Evolutionary conservation across 352 stramenopile species (phyloP).

Genomic region (Phytophthora pisi): DNA sequence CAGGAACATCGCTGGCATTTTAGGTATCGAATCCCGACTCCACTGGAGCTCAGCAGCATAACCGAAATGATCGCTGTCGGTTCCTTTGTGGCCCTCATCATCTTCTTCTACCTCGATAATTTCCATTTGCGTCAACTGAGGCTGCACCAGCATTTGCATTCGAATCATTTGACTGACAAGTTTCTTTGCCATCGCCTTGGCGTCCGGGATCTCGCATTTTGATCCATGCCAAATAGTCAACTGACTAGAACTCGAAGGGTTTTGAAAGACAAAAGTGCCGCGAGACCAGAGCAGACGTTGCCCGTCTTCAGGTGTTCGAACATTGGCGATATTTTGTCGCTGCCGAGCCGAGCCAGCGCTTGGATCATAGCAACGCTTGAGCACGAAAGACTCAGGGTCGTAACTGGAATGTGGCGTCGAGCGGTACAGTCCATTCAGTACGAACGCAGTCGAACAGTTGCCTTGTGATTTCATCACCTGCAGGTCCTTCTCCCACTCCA

Average conservation of each 20-base stretch:
- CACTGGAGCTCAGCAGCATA: slow-evolving; percentile 50
- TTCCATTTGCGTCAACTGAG: slow-evolving; percentile 1
- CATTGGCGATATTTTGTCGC: slow-evolving; percentile 12
- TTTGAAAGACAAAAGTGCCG: slow-evolving; percentile 58
- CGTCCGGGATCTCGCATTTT: slow-evolving; percentile 38
- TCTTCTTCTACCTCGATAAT: slow-evolving; percentile 15
- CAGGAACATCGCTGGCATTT: neutral
- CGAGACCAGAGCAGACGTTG: slow-evolving; percentile 36
- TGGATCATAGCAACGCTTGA: slow-evolving; percentile 54
- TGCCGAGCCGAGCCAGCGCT: slow-evolving; percentile 11
- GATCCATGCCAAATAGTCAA: slow-evolving; percentile 51
- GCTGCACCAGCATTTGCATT: slow-evolving; percentile 21
- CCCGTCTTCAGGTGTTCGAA: slow-evolving; percentile 20
- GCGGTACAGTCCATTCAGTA: slow-evolving; percentile 42
- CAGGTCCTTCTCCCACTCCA: slow-evolving; percentile 66
- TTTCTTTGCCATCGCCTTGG: slow-evolving; percentile 17
- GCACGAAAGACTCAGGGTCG: slow-evolving; percentile 48
- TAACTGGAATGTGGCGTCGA: slow-evolving; percentile 54
- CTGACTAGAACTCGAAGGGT: slow-evolving; percentile 6
- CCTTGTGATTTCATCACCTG: slow-evolving; percentile 13
- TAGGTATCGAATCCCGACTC: slow-evolving; percentile 7
- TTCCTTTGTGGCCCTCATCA: neutral
- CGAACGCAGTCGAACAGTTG: neutral
- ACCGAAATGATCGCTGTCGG: slow-evolving; percentile 37
- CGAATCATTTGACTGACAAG: slow-evolving; percentile 32